Evolutionary conservation across 352 stramenopile genomes (phyloP), one percentile per base, ranked within the genome.

Genomic region (Globisporangium alternatum): DNA sequence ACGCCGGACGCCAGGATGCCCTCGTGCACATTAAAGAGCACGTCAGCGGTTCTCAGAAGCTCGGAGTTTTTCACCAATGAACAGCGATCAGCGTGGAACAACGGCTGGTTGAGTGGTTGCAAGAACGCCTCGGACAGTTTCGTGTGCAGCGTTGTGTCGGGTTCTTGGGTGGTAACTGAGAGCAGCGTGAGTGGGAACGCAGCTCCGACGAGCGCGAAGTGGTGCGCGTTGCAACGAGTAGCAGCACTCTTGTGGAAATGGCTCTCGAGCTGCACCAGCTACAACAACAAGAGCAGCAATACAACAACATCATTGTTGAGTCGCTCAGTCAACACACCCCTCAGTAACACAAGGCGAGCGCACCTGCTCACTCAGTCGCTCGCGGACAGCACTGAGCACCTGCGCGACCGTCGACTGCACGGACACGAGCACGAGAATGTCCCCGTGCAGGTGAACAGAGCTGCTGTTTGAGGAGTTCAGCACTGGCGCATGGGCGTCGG

Each of bases 21-120:
- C 65, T 90, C 77, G 58, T 94, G 85, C 3, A 92, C 81, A 44
- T 91, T 93, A 37, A 78, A 67, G 21, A 93, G 66, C 57, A 88
- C 79, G 28, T 89, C 74, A 10, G 70, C 77, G n/a, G 60, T 25
- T 43, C 56, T 21, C 2, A 89, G 58, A 48, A 63, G 57, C 15
- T 71, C 45, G 0, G 67, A 68, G 57, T 86, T 72, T 6, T 66
- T 47, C 35, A 72, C 65, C 41, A 91, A 64, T 13, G 80, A 87
- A 30, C 78, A 88, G 0, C 63, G 69, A 21, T 69, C 33, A 15
- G 69, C 54, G 15, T 55, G n/a, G 28, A 89, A 85, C 1, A 81
- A 60, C n/a, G 80, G 63, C 49, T 74, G 78, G 21, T 81, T 56
- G 6, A 68, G 6, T 25, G 80, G 72, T 55, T 88, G 80, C 21